Conservation (phyloP, 176 grass and related monocot species). For the Aegilops sharonensis region DNA sequence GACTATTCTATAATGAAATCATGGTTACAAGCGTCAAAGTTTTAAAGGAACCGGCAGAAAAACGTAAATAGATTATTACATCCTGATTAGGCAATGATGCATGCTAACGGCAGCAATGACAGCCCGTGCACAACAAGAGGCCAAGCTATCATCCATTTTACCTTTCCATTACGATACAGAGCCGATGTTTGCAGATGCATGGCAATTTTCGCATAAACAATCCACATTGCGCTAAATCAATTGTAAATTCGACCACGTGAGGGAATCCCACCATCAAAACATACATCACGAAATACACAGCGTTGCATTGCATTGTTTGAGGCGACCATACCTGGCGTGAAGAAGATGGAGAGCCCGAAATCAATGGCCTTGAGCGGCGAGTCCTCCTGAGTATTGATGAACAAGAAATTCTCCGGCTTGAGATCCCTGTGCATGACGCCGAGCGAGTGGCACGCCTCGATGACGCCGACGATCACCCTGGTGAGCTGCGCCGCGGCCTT, state of each 20-base stretch:
- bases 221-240: background rate
- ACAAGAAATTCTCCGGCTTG: slow-evolving; percentile 76
- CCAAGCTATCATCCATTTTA: background rate
- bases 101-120: background rate
- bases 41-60: too few species aligned
- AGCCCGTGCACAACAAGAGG: background rate
- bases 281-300: background rate
- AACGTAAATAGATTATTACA: background rate
- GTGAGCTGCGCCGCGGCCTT: slow-evolving; percentile 65
- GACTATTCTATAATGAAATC: too few species aligned
- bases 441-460: slow-evolving; percentile 69
- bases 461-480: slow-evolving; percentile 55
- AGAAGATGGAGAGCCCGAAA: slow-evolving; percentile 75
- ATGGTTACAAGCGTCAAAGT: too few species aligned
- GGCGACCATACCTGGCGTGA: slow-evolving; percentile 54
- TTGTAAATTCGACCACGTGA: background rate
- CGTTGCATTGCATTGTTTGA: background rate
- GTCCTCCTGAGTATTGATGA: slow-evolving; percentile 57
- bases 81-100: background rate
- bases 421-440: slow-evolving; percentile 78
- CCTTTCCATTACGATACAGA: background rate
- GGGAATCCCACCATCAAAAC: background rate
- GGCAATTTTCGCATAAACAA: background rate
- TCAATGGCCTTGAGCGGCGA: slow-evolving; percentile 69
- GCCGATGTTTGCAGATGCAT: background rate